phyloP scores from a whole-genome alignment of 352 stramenopile species.

The Elongisporangium prolatum region DNA sequence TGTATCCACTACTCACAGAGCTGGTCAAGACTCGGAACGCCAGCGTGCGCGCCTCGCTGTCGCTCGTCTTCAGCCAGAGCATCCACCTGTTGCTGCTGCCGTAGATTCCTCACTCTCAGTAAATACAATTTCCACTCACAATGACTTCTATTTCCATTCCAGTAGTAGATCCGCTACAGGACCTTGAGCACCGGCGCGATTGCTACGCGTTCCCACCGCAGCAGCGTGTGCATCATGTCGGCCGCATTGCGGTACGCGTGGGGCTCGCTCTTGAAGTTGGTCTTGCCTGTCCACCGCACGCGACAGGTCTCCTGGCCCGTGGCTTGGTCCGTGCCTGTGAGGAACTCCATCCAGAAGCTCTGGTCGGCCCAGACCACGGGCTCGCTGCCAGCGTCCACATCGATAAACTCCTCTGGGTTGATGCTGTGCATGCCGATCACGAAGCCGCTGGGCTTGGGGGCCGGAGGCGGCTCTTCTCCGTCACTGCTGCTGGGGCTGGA shows the following conservation, averaged over 20 bases:
- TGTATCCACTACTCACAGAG: slow-evolving; percentile 75
- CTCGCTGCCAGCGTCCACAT: slow-evolving; percentile 5
- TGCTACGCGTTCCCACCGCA: slow-evolving; percentile 42
- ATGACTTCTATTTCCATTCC: slow-evolving; percentile 3
- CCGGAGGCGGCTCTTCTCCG: background rate
- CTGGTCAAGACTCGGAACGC: slow-evolving; percentile 63
- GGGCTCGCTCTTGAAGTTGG: slow-evolving; percentile 43
- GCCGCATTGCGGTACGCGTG: slow-evolving; percentile 40
- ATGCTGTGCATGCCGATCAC: slow-evolving; percentile 8
- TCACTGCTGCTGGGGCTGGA: background rate
- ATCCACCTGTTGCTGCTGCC: slow-evolving; percentile 51
- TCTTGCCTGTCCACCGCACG: slow-evolving; percentile 41
- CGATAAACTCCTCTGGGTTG: slow-evolving; percentile 4
- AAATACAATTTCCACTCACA: slow-evolving; percentile 1
- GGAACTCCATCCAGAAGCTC: slow-evolving; percentile 39
- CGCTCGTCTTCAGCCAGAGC: slow-evolving; percentile 60
- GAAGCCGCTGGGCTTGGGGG: slow-evolving; percentile 1
- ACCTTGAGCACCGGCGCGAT: slow-evolving; percentile 32
- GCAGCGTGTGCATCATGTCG: slow-evolving; percentile 38
- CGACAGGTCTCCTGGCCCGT: slow-evolving; percentile 11
- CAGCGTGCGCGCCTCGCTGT: slow-evolving; percentile 58
- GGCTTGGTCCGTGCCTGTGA: slow-evolving; percentile 23
- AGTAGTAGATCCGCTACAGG: slow-evolving; percentile 8
- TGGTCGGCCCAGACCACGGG: slow-evolving; percentile 35
- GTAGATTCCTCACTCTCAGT: slow-evolving; percentile 3